Evolutionary conservation across 164 flowering plant genomes (phyloP).

Genomic region (Tetrastigma voinierianum): DNA sequence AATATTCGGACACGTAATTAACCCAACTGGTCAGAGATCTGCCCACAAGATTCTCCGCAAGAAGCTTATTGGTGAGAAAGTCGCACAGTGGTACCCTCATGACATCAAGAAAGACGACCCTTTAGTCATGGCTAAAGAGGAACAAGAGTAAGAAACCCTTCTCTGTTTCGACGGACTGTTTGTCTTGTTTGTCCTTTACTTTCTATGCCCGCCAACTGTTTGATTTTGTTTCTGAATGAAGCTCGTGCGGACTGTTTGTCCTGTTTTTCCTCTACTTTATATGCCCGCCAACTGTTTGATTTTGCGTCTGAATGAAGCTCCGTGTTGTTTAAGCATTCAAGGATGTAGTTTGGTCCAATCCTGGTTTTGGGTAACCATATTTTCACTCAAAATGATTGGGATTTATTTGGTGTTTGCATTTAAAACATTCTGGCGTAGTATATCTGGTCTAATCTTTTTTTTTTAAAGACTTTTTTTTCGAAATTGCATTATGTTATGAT

Average conservation of each 20-base stretch:
- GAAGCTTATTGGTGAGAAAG: constrained; percentile 87
- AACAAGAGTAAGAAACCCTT: constrained; percentile 52
- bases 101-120: constrained; percentile 76
- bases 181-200: background rate
- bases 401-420: no score
- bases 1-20: constrained; percentile 85
- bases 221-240: background rate
- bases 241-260: background rate
- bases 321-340: background rate
- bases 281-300: background rate
- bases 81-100: constrained; percentile 77
- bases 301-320: background rate
- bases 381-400: no score
- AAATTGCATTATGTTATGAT: no score
- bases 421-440: no score
- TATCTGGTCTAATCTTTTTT: no score
- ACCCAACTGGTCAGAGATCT: constrained; percentile 79
- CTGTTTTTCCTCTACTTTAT: background rate
- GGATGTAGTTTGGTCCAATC: background rate
- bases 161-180: background rate
- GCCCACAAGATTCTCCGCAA: constrained; percentile 74
- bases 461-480: no score
- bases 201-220: background rate
- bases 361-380: no score
- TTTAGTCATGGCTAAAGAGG: constrained; percentile 49